These are phyloP conservation scores for Fusarium circinatum DNA, from an alignment of 2,329 filamentous ascomycete genomes.

Conservation along the genomic window DNA sequence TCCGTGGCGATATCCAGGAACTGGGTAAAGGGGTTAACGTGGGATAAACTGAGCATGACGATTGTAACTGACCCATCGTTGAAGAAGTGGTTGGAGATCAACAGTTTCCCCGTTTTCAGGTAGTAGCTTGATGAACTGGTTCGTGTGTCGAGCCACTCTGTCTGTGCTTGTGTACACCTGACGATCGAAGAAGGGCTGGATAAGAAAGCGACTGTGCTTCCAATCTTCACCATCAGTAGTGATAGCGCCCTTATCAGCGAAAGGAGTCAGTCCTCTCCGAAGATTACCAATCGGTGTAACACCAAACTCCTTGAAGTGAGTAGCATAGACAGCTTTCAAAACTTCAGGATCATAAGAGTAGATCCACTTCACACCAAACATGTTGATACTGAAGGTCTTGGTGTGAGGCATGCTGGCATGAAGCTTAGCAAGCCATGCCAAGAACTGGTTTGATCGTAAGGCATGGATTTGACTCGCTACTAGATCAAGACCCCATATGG, in stretches of 20 bases:
- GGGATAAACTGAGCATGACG: no score
- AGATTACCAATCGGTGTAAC: neutral
- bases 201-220: neutral
- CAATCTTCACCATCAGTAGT: neutral
- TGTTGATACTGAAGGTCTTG: neutral
- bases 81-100: neutral
- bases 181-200: constrained; percentile 1
- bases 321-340: neutral
- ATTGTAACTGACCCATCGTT: neutral
- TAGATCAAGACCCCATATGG: neutral
- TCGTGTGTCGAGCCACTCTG: neutral
- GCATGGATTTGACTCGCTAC: neutral
- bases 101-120: neutral
- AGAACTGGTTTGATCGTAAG: neutral
- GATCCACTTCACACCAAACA: neutral
- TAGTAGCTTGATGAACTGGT: neutral
- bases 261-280: neutral
- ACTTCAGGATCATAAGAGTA: neutral
- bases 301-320: neutral
- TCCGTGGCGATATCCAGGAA: neutral
- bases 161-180: constrained; percentile 1
- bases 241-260: neutral
- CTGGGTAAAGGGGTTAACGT: neutral
- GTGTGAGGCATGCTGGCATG: neutral
- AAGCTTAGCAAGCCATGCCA: neutral